Base-by-base conservation (phyloP, 228 moss, liverwort and hornwort species). In the Sphagnum fallax region DNA sequence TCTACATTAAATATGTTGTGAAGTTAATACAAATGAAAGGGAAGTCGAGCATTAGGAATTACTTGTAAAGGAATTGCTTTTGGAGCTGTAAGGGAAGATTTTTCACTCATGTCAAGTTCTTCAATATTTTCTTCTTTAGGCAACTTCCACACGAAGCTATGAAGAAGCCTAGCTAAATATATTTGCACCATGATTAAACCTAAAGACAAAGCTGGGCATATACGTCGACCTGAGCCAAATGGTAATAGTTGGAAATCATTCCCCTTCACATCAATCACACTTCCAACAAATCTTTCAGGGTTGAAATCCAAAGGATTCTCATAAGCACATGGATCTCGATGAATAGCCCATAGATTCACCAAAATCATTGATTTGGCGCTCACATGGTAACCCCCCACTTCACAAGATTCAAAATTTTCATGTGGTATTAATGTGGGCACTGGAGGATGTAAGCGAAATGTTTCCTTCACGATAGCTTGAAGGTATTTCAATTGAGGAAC, bases 61-160 rank as follows among this genome's bases (percentile, higher is more conserved):
- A 4, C 55, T 55, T 55, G 55, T 55, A 55, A 55, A 8, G 55
- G 74, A 53, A 66, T 60, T 5, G 13, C 15, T 52, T 71, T 70
- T 49, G 68, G 58, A 9, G 67, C 9, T 0, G 64, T 66, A 6
- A 78, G 68, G 10, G 72, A 74, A 59, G 64, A 69, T 5, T 15
- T 61, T 48, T 72, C 74, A 6, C 60, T 16, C 74, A 72, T 82
- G 63, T 77, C 78, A 15, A 78, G 11, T 18, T 75, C 74, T 51
- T 74, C 71, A 0, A 68, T 58, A 6, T 71, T 75, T 52, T 68
- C 48, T 4, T 76, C 90, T 0, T 7, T 67, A 1, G 83, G 83
- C 13, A 90, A 63, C n/a, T 69, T 48, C 81, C 82, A 90, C 0
- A 50, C 6, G 65, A 78, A 85, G 70, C 71, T 5, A 70, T 70